Conservation (phyloP, 116 monocot species). For the Dioscorea cayenensis region DNA sequence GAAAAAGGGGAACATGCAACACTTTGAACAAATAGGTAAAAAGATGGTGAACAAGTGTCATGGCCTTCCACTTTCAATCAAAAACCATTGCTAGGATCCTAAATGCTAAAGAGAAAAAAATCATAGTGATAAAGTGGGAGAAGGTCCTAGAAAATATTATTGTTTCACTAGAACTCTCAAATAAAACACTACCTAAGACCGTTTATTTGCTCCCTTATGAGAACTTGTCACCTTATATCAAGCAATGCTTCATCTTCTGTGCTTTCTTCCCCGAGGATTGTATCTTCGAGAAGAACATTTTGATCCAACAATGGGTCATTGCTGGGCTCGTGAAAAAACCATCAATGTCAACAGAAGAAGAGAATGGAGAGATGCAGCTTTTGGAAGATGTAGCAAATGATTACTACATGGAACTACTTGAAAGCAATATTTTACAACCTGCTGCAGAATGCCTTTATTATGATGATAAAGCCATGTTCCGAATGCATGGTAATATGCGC, state of each 20-base stretch:
- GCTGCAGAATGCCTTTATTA: background rate
- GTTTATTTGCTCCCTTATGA: constrained; percentile 9
- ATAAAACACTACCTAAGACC: constrained; percentile 14
- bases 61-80: constrained; percentile 36
- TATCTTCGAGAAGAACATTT: background rate
- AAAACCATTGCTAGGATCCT: constrained; percentile 34
- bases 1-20: constrained; percentile 1
- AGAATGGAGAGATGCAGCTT: too few species aligned
- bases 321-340: constrained; percentile 13
- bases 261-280: constrained; percentile 43
- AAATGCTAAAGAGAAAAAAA: constrained; percentile 9
- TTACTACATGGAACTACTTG: constrained; percentile 15
- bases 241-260: constrained; percentile 54
- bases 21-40: constrained; percentile 19
- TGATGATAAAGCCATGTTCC: background rate
- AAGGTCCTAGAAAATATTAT: constrained; percentile 6
- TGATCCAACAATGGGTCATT: constrained; percentile 15
- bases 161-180: constrained; percentile 13
- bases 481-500: constrained; percentile 28
- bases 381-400: constrained; percentile 25
- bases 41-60: constrained; percentile 31
- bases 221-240: constrained; percentile 46
- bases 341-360: background rate
- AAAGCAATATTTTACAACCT: constrained; percentile 18
- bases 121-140: constrained; percentile 14